Conservation (phyloP, 345 rosid species). For the Raphanus raphanistrum region DNA sequence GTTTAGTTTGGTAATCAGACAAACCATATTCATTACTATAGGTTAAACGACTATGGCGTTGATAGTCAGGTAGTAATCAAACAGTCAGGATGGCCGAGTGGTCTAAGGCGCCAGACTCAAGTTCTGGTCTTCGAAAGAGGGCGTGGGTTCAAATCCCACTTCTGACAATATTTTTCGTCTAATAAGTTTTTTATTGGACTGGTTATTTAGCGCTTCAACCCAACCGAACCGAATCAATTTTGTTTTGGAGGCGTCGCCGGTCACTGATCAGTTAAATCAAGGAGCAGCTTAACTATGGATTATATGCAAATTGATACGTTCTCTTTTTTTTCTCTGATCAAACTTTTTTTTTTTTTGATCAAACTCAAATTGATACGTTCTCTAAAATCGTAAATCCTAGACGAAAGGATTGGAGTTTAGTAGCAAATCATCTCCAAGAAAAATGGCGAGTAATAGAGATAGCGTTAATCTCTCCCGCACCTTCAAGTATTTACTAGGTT, state of each 20-base stretch:
- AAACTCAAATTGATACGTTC: too few relatives aligned
- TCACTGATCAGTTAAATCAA: too few relatives aligned
- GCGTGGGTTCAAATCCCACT: conserved; percentile 48
- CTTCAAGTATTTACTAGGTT: conserved; percentile 63
- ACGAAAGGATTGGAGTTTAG: background rate
- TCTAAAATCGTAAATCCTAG: background rate
- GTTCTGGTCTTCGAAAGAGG: conserved; percentile 59
- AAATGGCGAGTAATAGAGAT: conserved; percentile 29
- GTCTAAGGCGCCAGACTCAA: conserved; percentile 93
- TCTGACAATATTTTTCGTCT: conserved; percentile 16
- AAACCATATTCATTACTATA: background rate
- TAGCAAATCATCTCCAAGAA: conserved; percentile 8
- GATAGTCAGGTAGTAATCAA: too few relatives aligned
- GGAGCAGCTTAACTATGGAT: too few relatives aligned
- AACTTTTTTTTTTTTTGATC: too few relatives aligned
- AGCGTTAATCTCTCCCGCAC: conserved; percentile 55
- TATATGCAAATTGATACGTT: too few relatives aligned
- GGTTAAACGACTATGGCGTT: too few relatives aligned
- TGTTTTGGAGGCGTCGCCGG: too few relatives aligned
- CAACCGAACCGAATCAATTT: too few relatives aligned
- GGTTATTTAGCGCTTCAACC: too few relatives aligned
- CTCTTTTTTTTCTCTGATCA: too few relatives aligned
- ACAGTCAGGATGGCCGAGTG: conserved; percentile 84
- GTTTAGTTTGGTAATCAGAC: background rate
- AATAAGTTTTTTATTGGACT: too few relatives aligned